Evolutionary conservation across 331 rosid species (phyloP).

Genomic region (Malus hybrid): DNA sequence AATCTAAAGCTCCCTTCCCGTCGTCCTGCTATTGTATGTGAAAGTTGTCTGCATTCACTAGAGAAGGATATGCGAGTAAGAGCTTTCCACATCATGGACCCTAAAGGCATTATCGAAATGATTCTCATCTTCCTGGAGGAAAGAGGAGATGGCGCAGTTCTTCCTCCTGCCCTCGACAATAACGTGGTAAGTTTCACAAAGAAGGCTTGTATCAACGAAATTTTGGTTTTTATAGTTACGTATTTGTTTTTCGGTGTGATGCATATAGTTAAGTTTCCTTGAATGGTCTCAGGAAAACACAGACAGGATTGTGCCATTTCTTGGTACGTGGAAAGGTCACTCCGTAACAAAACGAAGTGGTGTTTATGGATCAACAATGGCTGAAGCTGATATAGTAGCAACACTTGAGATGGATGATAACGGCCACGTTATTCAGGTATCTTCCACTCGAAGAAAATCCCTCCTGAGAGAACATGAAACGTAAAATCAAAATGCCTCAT

Average conservation of each 20-base stretch:
- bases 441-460: constrained; percentile 11
- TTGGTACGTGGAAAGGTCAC: constrained; percentile 87
- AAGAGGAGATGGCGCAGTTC: constrained; percentile 45
- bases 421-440: constrained; percentile 81
- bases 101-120: constrained; percentile 84
- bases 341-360: constrained; percentile 89
- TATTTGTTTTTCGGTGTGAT: neutral
- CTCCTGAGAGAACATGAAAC: neutral
- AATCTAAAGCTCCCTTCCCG: constrained; percentile 89
- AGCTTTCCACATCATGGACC: constrained; percentile 90
- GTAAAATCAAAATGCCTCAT: neutral
- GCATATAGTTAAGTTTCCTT: neutral
- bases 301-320: constrained; percentile 62
- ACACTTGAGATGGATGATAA: constrained; percentile 55
- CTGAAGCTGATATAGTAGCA: constrained; percentile 59
- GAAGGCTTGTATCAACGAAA: neutral
- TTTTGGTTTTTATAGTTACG: neutral
- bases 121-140: constrained; percentile 75
- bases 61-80: constrained; percentile 70
- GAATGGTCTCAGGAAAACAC: constrained; percentile 31
- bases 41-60: constrained; percentile 68
- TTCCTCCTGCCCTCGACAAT: constrained; percentile 37
- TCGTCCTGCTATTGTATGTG: constrained; percentile 85
- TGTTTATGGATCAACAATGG: constrained; percentile 85
- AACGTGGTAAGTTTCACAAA: constrained; percentile 30